phyloP scores from a whole-genome alignment of 208 protist genomes.

The Trypanosomatidae sp. region DNA sequence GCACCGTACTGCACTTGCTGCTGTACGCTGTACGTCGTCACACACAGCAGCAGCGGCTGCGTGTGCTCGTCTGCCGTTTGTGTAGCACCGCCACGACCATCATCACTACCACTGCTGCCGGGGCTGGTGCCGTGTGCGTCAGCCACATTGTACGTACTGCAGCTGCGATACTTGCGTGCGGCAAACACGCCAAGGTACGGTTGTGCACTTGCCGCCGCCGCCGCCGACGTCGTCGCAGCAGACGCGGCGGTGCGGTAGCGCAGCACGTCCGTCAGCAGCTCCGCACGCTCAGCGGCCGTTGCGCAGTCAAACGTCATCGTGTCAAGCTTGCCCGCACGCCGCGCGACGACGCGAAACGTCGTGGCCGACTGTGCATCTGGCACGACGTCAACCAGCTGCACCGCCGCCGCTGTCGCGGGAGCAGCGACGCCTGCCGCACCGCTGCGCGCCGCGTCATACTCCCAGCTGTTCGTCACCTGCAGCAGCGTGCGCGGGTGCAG shows the following conservation, averaged over 20 bases:
- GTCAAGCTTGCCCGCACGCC: conserved; percentile 14
- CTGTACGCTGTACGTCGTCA: conserved; percentile 45
- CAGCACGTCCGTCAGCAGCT: conserved; percentile 82
- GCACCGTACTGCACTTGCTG: too few relatives aligned
- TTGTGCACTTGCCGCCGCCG: too few relatives aligned
- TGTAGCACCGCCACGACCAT: too few relatives aligned
- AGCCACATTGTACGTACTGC: too few relatives aligned
- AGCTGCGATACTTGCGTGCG: conserved; percentile 55
- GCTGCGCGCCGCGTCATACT: conserved; percentile 22
- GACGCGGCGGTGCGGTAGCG: conserved; percentile 37
- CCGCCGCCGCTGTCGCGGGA: too few relatives aligned
- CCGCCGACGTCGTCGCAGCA: too few relatives aligned
- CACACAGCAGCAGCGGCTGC: conserved; percentile 18
- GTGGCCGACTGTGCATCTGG: conserved; percentile 11
- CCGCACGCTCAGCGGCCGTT: conserved; percentile 37
- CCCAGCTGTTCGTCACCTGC: conserved; percentile 74
- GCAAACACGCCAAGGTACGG: too few relatives aligned
- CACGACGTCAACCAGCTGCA: conserved; percentile 22
- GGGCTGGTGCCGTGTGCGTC: too few relatives aligned
- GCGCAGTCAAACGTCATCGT: conserved; percentile 53
- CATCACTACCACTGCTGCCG: too few relatives aligned
- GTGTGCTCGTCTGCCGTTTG: conserved; percentile 31
- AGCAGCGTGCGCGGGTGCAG: conserved; percentile 57
- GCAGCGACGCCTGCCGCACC: too few relatives aligned
- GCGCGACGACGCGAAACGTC: conserved; percentile 40